Conservation (phyloP, 345 rosid species). For the Lenwebbia sp. region DNA sequence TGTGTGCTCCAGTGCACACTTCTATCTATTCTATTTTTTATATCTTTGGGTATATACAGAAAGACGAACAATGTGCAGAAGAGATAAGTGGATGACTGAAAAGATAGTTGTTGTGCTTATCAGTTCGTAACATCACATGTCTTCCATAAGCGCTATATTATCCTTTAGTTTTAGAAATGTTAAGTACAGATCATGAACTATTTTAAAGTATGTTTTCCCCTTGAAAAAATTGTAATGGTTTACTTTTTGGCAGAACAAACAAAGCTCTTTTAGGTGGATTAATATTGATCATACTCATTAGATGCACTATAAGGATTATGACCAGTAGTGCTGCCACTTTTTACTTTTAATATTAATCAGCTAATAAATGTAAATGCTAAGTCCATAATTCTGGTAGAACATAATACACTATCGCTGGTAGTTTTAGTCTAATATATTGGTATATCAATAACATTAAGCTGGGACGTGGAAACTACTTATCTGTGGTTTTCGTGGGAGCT, state of each 20-base stretch:
- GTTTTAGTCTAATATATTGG: neutral
- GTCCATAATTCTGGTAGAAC: neutral
- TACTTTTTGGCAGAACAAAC: neutral
- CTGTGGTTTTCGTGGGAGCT: neutral
- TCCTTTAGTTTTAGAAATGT: neutral
- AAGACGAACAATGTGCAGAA: neutral
- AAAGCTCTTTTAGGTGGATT: neutral
- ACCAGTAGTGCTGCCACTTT: neutral
- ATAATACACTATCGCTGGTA: neutral
- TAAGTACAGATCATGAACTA: neutral
- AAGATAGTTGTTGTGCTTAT: neutral
- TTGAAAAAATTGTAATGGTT: neutral
- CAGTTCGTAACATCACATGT: neutral
- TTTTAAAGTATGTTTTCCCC: neutral
- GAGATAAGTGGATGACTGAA: neutral
- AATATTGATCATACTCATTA: neutral
- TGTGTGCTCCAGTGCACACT: neutral
- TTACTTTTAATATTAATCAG: neutral
- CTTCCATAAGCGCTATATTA: neutral
- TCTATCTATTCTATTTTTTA: neutral
- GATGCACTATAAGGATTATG: neutral
- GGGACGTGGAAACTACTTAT: neutral
- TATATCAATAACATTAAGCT: neutral
- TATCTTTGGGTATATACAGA: neutral
- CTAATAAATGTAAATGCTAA: neutral